Percentiles rank a stretch among this genome's conserved stretches.
Evolutionary conservation across 2,329 filamentous ascomycete species (phyloP).

Genomic region (Cadophora malorum): DNA sequence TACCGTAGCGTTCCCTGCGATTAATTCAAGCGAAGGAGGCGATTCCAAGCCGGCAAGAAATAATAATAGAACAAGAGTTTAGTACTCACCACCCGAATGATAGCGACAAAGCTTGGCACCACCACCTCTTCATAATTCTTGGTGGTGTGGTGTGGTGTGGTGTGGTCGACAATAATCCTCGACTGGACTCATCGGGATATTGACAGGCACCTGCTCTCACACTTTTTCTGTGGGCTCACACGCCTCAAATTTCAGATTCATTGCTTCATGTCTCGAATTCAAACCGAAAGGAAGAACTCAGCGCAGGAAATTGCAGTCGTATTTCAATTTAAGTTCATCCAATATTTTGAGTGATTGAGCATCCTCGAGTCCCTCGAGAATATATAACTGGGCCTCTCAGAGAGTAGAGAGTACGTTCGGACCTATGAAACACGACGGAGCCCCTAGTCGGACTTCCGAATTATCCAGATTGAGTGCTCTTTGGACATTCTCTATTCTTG

Average conservation of each 20-base stretch:
- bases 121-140: background rate
- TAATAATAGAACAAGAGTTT: constrained; percentile 3
- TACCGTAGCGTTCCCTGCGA: constrained; percentile 6
- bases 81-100: background rate
- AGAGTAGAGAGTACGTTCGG: constrained; percentile 6
- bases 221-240: background rate
- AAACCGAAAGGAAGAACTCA: background rate
- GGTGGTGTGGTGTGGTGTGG: constrained; percentile 2
- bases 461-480: constrained; percentile 13
- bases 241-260: background rate
- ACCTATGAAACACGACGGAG: constrained; percentile 16
- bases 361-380: background rate
- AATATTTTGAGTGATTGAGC: background rate
- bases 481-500: background rate
- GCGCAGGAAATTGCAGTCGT: constrained; percentile 1
- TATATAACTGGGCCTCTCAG: constrained; percentile 10
- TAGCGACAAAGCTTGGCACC: constrained; percentile 9
- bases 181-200: background rate
- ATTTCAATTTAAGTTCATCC: constrained; percentile 17
- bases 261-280: background rate
- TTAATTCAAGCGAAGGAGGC: background rate
- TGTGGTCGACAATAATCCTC: background rate
- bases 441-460: constrained; percentile 6
- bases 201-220: background rate
- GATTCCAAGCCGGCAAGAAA: background rate